Conservation (phyloP, 1,284 basidiomycete genomes). For the Melampsora larici-populina region DNA sequence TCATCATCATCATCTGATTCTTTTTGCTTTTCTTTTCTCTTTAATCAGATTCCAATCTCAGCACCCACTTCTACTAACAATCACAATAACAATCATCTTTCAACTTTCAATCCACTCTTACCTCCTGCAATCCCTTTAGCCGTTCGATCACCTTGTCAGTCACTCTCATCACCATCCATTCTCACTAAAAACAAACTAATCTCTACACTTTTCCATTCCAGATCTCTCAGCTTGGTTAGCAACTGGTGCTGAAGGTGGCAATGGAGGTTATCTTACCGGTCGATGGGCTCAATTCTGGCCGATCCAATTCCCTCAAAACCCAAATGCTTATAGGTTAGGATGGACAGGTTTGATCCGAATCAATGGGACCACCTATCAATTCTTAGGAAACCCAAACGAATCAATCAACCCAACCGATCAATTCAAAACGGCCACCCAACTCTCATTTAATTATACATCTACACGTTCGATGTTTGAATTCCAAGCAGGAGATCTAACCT, state of each 20-base stretch:
- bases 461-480: constrained; percentile 51
- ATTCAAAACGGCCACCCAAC: constrained; percentile 49
- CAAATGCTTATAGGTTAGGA: constrained; percentile 32
- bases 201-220: background rate
- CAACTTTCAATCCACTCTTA: constrained; percentile 44
- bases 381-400: constrained; percentile 45
- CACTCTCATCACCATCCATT: background rate
- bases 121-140: constrained; percentile 48
- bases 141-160: constrained; percentile 46
- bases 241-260: constrained; percentile 43
- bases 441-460: constrained; percentile 50
- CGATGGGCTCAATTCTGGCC: constrained; percentile 47
- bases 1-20: background rate
- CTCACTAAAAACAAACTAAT: background rate
- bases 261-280: constrained; percentile 45
- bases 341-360: constrained; percentile 47
- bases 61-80: background rate
- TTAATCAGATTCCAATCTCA: background rate
- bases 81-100: background rate
- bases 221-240: constrained; percentile 47
- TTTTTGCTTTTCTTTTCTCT: background rate
- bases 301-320: constrained; percentile 42
- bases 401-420: constrained; percentile 5
- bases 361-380: constrained; percentile 46
- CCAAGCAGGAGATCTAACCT: constrained; percentile 49